Conservation (phyloP, 225 moss, liverwort and hornwort species). For the Antitrichia curtipendula region DNA sequence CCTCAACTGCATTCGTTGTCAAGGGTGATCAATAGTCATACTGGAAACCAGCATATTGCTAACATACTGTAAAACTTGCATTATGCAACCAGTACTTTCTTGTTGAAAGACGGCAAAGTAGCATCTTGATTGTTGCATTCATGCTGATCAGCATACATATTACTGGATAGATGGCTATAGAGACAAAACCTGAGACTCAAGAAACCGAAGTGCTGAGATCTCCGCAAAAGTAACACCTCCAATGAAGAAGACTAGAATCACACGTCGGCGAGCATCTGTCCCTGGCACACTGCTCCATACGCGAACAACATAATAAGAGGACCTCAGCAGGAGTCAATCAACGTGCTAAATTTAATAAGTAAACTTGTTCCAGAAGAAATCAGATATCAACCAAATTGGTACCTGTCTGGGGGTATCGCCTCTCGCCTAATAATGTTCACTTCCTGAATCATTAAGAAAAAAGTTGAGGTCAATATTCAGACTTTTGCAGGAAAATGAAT, state of each 20-base stretch:
- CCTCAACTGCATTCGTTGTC: background rate
- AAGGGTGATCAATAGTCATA: background rate
- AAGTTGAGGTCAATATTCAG: background rate
- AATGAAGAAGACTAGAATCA: conserved; percentile 88
- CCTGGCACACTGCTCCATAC: conserved; percentile 38
- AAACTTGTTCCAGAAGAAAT: background rate
- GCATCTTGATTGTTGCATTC: background rate
- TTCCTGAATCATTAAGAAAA: conserved; percentile 20
- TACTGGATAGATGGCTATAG: background rate
- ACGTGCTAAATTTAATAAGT: background rate
- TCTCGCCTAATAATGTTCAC: conserved; percentile 40
- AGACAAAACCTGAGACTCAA: conserved; percentile 58
- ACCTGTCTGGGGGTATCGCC: conserved; percentile 49
- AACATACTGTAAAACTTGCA: background rate
- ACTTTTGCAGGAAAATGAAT: background rate
- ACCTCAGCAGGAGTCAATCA: background rate
- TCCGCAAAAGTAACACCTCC: conserved; percentile 97
- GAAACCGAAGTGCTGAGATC: conserved; percentile 95
- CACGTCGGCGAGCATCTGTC: conserved; percentile 59
- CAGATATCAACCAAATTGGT: background rate
- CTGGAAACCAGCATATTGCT: background rate
- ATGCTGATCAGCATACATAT: background rate
- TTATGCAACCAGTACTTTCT: background rate
- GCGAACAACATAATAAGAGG: background rate
- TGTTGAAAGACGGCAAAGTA: background rate